Base-by-base conservation (phyloP, 345 rosid genomes). In the Citrus trifoliata region DNA sequence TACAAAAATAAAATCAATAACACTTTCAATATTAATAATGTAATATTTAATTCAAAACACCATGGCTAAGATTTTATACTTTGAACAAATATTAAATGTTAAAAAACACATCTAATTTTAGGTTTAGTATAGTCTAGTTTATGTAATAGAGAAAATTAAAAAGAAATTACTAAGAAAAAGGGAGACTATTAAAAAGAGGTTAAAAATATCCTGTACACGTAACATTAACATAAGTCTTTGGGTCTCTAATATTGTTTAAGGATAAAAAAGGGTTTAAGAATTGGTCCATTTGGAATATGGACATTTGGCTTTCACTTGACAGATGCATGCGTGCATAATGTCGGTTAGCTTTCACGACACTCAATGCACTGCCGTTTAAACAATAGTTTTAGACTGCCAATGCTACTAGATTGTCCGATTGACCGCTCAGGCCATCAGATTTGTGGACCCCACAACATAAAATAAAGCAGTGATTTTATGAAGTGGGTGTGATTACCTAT, bases 341-440 rank as follows among this genome's bases (percentile, higher is more conserved):
- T 33, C 37, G 37, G 37, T 33, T 5, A 33, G 37, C 37, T 33
- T 5, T 33, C 37, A 33, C 7, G 6, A 33, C 37, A 33, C 0
- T 33, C 6, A 5, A 33, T 33, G 7, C 37, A 33, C 6, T 33
- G 6, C 1, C 37, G 37, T 33, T 33, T 33, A 33, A 33, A 33
- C 7, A 33, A 33, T 0, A 33, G 6, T 33, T 33, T 33, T 33
- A 33, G 5, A 33, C 35, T 1, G 7, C 37, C 6, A 33, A 33
- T 33, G 37, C 37, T 1, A 33, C 1, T 33, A 5, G 37, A 33
- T 33, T 33, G 6, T 33, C 37, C 62, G 53, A 46, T 40, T 65
- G 80, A 71, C 77, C 73, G 14, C 61, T 76, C 67, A 30, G 19
- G 18, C 67, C 22, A 30, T 73, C 65, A 35, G 65, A 67, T 51